These are phyloP conservation scores for Suhomyces terraborum DNA, from an alignment of 1,139 yeast genomes.

Conservation along the genomic window DNA sequence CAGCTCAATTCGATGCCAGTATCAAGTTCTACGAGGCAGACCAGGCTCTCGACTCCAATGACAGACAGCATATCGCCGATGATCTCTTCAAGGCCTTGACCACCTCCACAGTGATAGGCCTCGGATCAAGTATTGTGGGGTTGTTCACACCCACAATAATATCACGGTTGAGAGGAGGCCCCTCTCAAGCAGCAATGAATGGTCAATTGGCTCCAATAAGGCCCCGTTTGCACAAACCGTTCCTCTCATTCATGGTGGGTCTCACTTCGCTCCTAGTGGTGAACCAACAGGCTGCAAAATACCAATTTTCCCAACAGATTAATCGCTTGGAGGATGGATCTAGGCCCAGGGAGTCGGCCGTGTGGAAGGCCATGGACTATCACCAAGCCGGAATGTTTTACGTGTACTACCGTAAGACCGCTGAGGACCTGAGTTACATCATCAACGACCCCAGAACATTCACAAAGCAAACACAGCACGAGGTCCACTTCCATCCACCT, in stretches of 20 bases:
- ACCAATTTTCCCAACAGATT: constrained; percentile 26
- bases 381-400: constrained; percentile 40
- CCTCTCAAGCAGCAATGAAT: background rate
- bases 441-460: constrained; percentile 41
- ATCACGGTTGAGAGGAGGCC: constrained; percentile 8
- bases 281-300: constrained; percentile 29
- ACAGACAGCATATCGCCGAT: constrained; percentile 33
- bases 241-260: constrained; percentile 37
- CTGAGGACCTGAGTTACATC: constrained; percentile 37
- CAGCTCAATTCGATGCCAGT: constrained; percentile 40
- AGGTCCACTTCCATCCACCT: constrained; percentile 32
- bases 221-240: constrained; percentile 33
- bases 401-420: constrained; percentile 37
- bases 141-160: constrained; percentile 18
- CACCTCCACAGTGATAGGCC: constrained; percentile 30
- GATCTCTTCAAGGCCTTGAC: constrained; percentile 33
- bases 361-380: constrained; percentile 44
- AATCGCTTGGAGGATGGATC: constrained; percentile 16
- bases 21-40: constrained; percentile 49
- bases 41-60: constrained; percentile 32
- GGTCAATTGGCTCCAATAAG: constrained; percentile 8
- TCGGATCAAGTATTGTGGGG: constrained; percentile 17
- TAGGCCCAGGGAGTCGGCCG: constrained; percentile 23
- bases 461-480: constrained; percentile 27
- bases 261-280: constrained; percentile 30